A percentile compares a stretch with the other conserved stretches of the same genome.
Conservation (phyloP, 108 stramenopile species). For the Conticribra guillardii region DNA sequence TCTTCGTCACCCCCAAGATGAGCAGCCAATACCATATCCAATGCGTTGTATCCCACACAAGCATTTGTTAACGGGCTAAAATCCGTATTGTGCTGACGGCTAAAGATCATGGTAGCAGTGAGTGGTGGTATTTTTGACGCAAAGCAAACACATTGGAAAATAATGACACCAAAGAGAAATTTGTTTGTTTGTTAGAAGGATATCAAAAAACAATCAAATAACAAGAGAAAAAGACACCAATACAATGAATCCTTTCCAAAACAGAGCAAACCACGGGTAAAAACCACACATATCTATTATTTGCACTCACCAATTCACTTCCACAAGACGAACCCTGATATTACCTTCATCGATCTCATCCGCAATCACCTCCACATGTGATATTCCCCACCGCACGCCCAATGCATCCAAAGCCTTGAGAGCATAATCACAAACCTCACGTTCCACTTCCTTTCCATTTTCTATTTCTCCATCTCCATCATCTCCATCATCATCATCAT, state of each 20-base stretch:
- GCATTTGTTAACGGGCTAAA: conserved; percentile 79
- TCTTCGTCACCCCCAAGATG: conserved; percentile 61
- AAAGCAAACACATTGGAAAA: no score
- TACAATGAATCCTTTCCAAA: no score
- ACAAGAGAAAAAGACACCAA: no score
- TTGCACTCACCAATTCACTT: conserved; percentile 76
- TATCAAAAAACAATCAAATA: no score
- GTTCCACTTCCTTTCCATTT: conserved; percentile 31
- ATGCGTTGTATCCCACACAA: conserved; percentile 83
- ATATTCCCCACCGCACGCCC: conserved; percentile 72
- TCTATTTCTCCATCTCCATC: conserved; percentile 38
- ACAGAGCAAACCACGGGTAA: no score
- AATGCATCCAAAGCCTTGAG: conserved; percentile 63
- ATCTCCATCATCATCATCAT: conserved; percentile 16
- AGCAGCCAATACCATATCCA: conserved; percentile 76
- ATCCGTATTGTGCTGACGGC: conserved; percentile 87
- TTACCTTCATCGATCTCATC: conserved; percentile 40
- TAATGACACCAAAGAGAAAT: no score
- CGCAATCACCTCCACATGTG: conserved; percentile 82
- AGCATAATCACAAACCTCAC: conserved; percentile 62
- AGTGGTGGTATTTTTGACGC: no score
- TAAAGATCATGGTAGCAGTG: no score
- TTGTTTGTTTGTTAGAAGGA: no score
- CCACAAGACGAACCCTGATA: conserved; percentile 67
- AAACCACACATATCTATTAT: no score